Evolutionary conservation across 306 rosid genomes (phyloP).

Genomic region (Malus domestica): ASM211411v1 NC_041795.1:10690001-10690500

Average conservation of each 20-base stretch:
- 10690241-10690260: not conserved
- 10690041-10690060: conserved; percentile 57
- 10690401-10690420: conserved; percentile 32
- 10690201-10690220: not conserved
- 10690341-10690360: conserved; percentile 72
- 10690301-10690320: conserved; percentile 18
- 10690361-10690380: conserved; percentile 54
- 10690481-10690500: conserved; percentile 53
- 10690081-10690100: conserved; percentile 77
- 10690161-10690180: not conserved
- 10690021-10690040: conserved; percentile 72
- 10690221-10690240: not conserved
- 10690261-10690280: not conserved
- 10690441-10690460: conserved; percentile 75
- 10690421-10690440: conserved; percentile 86
- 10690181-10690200: not conserved
- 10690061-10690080: conserved; percentile 69
- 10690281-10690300: conserved; percentile 3
- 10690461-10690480: conserved; percentile 73
- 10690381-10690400: conserved; percentile 50
- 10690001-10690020: conserved; percentile 90
- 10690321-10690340: conserved; percentile 87
- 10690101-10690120: conserved; percentile 75
- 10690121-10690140: conserved; percentile 66
- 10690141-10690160: conserved; percentile 44